Evolutionary conservation across 495 filamentous ascomycete species (phyloP), one percentile per base, ranked within the genome.

Genomic region (Lophiotrema nucula): DNA sequence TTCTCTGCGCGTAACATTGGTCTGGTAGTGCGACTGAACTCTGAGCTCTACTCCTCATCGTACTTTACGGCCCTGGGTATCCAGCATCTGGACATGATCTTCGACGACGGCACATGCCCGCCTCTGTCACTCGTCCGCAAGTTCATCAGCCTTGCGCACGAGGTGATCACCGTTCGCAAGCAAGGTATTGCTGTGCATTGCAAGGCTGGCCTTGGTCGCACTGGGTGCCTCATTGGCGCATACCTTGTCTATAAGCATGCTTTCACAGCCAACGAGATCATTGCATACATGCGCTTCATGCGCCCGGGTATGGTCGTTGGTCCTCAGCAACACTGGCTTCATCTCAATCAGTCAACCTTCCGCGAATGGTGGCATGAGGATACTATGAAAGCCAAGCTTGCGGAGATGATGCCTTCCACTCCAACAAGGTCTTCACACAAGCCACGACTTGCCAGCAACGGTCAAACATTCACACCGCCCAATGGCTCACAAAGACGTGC

Each of bases 201-300:
- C 79, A 99, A 97, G 74, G 93, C 93, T 48, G 93, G 93, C 2
- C 81, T 99, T 5, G 93, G 93, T n/a, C 86, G 93, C 8, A 99
- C 93, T 2, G 93, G 90, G 2, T 97, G 93, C 70, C 75, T 99
- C 49, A 97, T 99, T 65, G 93, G 93, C 47, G 93, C 93, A 26
- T 97, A 99, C 71, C 79, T 99, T 24, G 96, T 99, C 65, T 99
- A 99, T 74, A 81, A 91, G 50, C 85, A 97, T 73, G 95, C 90
- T n/a, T 99, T 97, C 69, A 97, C 92, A 1, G 93, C 95, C 28
- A 96, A 97, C 69, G 93, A 99, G 72, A 82, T 97, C 64, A 99
- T 99, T 73, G 88, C 93, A 4, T 99, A 89, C 74, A 97, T 99
- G 93, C 85, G 93, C 56, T 99, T 99, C 74, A 99, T 97, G 93